Evolutionary conservation across 257 asterid species (phyloP).

Genomic region (Capsicum rhomboideum): DNA sequence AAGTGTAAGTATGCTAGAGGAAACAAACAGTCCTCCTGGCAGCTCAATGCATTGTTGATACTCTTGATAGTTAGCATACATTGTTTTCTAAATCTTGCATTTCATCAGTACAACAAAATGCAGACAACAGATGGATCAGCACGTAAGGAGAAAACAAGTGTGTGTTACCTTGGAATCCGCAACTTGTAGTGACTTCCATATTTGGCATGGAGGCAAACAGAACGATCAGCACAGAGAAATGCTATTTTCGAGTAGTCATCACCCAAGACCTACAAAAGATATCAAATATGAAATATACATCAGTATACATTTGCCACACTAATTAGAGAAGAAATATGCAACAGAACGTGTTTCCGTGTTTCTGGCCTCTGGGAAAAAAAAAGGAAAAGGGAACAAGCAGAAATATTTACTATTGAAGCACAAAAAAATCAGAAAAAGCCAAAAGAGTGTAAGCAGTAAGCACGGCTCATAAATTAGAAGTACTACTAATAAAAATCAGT

Average conservation of each 20-base stretch:
- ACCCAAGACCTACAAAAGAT: conserved; percentile 53
- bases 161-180: conserved; percentile 73
- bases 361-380: background rate
- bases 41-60: background rate
- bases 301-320: background rate
- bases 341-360: background rate
- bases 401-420: background rate
- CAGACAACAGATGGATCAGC: background rate
- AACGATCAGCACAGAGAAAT: conserved; percentile 92
- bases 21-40: background rate
- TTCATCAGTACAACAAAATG: background rate
- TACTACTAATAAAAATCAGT: background rate
- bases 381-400: background rate
- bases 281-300: background rate
- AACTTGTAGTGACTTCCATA: conserved; percentile 89
- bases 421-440: background rate
- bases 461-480: background rate
- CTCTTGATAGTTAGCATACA: background rate
- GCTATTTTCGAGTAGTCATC: conserved; percentile 92
- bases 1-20: background rate
- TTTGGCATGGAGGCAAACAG: conserved; percentile 88
- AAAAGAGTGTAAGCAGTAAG: background rate
- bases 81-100: background rate
- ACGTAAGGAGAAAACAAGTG: background rate
- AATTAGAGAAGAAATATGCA: background rate